These are phyloP conservation scores for Oryza australiensis DNA, from an alignment of 176 grass and related monocot species.

Conservation along the genomic window DNA sequence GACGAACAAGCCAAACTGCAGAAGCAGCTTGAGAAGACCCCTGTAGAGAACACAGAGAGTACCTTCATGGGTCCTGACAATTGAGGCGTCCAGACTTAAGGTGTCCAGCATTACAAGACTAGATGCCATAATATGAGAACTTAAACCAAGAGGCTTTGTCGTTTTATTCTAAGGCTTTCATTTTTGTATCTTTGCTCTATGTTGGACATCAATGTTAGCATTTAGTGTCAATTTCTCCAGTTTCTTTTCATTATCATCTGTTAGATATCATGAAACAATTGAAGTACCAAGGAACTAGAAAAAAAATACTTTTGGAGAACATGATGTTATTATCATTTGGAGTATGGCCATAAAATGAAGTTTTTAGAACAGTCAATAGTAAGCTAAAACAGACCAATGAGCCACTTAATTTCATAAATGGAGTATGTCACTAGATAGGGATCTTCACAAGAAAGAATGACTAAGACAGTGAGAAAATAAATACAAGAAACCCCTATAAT, in stretches of 20 bases:
- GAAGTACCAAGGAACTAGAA: not conserved
- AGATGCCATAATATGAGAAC: constrained; percentile 38
- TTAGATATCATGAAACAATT: constrained; percentile 5
- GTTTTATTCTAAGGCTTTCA: constrained; percentile 35
- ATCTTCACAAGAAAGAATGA: not conserved
- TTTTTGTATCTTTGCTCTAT: constrained; percentile 47
- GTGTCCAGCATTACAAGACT: constrained; percentile 34
- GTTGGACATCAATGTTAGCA: constrained; percentile 27
- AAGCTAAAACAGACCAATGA: not conserved
- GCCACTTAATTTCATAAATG: constrained; percentile 12
- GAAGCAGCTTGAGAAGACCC: constrained; percentile 62
- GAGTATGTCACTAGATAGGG: not conserved
- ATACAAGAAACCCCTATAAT: constrained; percentile 1
- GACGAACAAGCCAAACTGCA: constrained; percentile 46
- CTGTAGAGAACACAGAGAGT: constrained; percentile 41
- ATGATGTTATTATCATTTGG: not conserved
- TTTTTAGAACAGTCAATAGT: not conserved
- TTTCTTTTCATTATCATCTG: constrained; percentile 19
- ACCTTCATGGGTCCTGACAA: not conserved
- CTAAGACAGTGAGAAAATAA: constrained; percentile 10
- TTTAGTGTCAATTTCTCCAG: constrained; percentile 1
- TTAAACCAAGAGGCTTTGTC: constrained; percentile 43
- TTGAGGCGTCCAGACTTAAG: constrained; percentile 38
- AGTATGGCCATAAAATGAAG: not conserved
- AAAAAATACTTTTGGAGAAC: not conserved